Evolutionary conservation across 495 filamentous ascomycete species (phyloP).

Genomic region (Neurospora sp.): DNA sequence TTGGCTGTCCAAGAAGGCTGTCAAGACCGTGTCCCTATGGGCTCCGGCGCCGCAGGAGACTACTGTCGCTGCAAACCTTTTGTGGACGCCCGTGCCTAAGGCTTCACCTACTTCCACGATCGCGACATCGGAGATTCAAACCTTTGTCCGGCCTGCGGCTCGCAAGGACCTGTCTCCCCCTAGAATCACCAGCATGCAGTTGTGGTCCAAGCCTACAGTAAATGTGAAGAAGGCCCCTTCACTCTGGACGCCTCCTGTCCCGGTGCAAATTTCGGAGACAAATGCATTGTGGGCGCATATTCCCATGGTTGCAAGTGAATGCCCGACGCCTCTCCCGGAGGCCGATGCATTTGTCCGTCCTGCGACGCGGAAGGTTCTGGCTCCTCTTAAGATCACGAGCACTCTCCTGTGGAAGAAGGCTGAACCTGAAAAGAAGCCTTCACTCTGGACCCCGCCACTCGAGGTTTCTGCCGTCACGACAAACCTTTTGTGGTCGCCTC

Average conservation of each 20-base stretch:
- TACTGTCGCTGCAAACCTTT: neutral
- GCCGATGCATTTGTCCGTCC: constrained; percentile 18
- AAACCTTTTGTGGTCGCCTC: neutral
- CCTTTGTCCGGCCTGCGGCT: constrained; percentile 17
- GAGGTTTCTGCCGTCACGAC: neutral
- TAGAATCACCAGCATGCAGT: constrained; percentile 24
- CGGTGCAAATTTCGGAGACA: neutral
- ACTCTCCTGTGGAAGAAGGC: constrained; percentile 31
- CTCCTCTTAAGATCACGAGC: constrained; percentile 27
- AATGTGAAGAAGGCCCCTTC: neutral
- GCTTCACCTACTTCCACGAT: neutral
- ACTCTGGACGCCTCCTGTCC: constrained; percentile 15
- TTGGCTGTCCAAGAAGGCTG: neutral
- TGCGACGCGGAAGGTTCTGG: constrained; percentile 19
- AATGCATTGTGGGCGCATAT: constrained; percentile 8
- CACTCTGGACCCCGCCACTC: neutral
- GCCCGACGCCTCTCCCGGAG: neutral
- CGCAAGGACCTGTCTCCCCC: constrained; percentile 24
- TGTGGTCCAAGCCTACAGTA: constrained; percentile 19
- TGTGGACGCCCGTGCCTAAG: constrained; percentile 9
- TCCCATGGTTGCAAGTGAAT: neutral
- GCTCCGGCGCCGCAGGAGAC: constrained; percentile 1
- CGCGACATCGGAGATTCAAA: constrained; percentile 1
- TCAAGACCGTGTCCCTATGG: constrained; percentile 13
- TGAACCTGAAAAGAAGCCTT: neutral